These are phyloP conservation scores for Dichomitus squalens DNA, from an alignment of 1,284 basidiomycete genomes.

Conservation along the genomic window DNA sequence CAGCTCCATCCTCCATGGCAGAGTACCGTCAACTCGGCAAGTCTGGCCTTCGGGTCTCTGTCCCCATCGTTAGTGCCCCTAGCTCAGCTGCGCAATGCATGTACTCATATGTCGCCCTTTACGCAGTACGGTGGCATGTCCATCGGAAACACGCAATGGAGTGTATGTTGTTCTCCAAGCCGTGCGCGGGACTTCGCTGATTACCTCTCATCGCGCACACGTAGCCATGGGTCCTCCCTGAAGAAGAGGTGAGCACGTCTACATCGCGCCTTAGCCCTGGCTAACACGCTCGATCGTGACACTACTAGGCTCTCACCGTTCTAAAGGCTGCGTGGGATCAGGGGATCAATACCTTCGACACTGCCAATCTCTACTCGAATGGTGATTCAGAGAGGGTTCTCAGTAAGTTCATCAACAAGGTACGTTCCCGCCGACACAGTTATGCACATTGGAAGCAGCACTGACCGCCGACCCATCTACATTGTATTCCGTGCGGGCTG, in stretches of 20 bases:
- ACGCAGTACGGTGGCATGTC: conserved; percentile 50
- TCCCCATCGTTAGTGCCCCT: conserved; percentile 38
- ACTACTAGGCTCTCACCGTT: conserved; percentile 33
- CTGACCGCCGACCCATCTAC: no score
- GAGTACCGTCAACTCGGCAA: conserved; percentile 40
- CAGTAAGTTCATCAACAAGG: conserved; percentile 17
- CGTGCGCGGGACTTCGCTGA: neutral
- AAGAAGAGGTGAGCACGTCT: conserved; percentile 36
- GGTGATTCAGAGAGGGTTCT: conserved; percentile 33
- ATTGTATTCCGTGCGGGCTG: no score
- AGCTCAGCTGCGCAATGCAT: neutral
- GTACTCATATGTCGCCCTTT: neutral
- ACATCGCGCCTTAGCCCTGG: neutral
- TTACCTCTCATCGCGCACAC: neutral
- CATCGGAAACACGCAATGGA: conserved; percentile 45
- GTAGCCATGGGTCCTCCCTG: conserved; percentile 47
- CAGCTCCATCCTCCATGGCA: neutral
- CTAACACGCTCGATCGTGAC: neutral
- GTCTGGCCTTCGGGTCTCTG: conserved; percentile 51
- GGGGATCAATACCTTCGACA: conserved; percentile 50
- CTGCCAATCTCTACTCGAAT: conserved; percentile 36
- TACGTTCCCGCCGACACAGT: no score
- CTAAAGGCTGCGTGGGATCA: conserved; percentile 50
- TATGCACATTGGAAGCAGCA: no score
- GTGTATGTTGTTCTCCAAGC: conserved; percentile 22